Evolutionary conservation across 2,329 filamentous ascomycete species (phyloP), one percentile per base, ranked within the genome.

Genomic region (Decorospora gaudefroyi): DNA sequence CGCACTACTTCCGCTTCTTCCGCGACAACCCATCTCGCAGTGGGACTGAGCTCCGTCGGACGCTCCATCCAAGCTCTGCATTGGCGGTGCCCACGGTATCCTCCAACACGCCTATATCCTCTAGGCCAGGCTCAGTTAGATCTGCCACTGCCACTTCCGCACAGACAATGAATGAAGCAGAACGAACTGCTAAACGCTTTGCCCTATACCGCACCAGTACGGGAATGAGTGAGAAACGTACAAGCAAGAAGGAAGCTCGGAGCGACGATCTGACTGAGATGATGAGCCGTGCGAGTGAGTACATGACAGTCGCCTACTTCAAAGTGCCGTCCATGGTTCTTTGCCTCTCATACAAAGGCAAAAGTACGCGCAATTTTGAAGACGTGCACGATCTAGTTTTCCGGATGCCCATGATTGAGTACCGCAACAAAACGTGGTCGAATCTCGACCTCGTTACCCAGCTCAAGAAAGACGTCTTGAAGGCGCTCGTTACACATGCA

Each of bases 311-410:
- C 50, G 87, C 92, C 2, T 91, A 95, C 70, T 90, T 99, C 70
- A 93, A 90, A 71, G 89, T 99, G 64, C 90, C 91, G 2, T 93
- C 90, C 43, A 92, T 99, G 58, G 90, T 97, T 2, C 82, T 99
- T 22, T 99, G 93, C 67, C 79, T 99, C 18, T 95, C 88, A 65
- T 96, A 96, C 79, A 96, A 97, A 71, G 93, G 95, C 64, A 95
- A 90, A 68, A 90, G 91, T 30, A 89, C 95, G 55, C 89, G 91
- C 65, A 99, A 97, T 62, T 81, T 99, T 44, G 90, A 96, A 73
- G 95, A 99, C 70, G 87, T 99, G 11, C 92, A 99, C 72, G 87
- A 97, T 65, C 95, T 99, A 58, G 93, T 99, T 34, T 99, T 99
- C 80, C 85, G 90, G 22, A 83, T 99, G 73, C 93, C 93, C 3